Conservation (phyloP, 768 basidiomycete genomes). For the Xerocomus potaroensis region DNA sequence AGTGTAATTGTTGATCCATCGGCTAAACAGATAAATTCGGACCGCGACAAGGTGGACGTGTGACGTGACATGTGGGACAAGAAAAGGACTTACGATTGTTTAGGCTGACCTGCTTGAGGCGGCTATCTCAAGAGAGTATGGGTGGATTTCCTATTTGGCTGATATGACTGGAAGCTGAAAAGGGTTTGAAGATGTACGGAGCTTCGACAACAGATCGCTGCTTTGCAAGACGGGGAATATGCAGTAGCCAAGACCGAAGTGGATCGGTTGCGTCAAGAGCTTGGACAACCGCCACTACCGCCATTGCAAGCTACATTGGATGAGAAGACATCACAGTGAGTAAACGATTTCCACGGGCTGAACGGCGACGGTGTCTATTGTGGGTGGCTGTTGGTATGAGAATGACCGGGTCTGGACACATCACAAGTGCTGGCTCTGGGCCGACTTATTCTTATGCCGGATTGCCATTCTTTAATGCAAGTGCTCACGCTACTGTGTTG, state of each 20-base stretch:
- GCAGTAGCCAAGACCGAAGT: constrained; percentile 70
- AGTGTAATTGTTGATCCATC: constrained; percentile 9
- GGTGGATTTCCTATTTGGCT: constrained; percentile 6
- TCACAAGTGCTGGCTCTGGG: too few relatives aligned
- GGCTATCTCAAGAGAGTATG: constrained; percentile 66
- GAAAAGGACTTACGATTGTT: constrained; percentile 6
- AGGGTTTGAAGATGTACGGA: constrained; percentile 51
- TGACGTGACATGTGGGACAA: constrained; percentile 2
- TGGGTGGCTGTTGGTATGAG: too few relatives aligned
- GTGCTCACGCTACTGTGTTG: constrained; percentile 12
- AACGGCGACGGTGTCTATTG: background rate
- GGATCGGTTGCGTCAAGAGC: constrained; percentile 67
- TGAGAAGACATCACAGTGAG: constrained; percentile 56
- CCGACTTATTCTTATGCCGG: constrained; percentile 3
- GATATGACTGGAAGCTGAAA: constrained; percentile 4
- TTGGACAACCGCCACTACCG: constrained; percentile 72
- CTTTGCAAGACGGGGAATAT: constrained; percentile 74
- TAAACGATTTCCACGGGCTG: constrained; percentile 20
- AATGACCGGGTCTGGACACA: too few relatives aligned
- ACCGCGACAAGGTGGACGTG: constrained; percentile 61
- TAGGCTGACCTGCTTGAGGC: constrained; percentile 67
- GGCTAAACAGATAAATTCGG: constrained; percentile 64
- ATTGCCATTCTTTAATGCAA: constrained; percentile 2
- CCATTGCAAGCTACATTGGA: constrained; percentile 70
- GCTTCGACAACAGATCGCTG: constrained; percentile 61